These are phyloP conservation scores for Xylaria sp. DNA, from an alignment of 495 filamentous ascomycete species.

Conservation along the genomic window DNA sequence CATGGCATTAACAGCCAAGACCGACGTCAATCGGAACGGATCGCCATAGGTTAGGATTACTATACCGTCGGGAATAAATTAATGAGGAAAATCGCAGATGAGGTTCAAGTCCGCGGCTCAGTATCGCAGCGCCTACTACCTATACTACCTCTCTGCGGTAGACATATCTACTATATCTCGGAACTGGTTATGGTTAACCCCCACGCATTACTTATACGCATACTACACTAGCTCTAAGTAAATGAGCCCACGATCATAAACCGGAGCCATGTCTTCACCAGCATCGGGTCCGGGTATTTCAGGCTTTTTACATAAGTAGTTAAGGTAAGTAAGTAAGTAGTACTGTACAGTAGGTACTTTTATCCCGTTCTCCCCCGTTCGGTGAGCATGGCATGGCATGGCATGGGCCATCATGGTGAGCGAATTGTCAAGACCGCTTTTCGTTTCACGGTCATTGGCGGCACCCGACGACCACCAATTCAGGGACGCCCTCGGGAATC, in stretches of 20 bases:
- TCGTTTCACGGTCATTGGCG: background rate
- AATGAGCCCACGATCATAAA: slow-evolving; percentile 9
- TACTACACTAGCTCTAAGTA: no score
- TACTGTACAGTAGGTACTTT: no score
- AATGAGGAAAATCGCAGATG: background rate
- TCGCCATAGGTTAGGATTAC: background rate
- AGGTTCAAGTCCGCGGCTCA: background rate
- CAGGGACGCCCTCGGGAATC: background rate
- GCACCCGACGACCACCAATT: no score
- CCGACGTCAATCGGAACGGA: background rate
- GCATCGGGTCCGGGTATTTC: slow-evolving; percentile 3
- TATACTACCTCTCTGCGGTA: no score
- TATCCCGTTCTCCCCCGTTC: slow-evolving; percentile 11
- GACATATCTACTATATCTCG: no score
- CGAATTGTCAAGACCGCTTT: slow-evolving; percentile 16
- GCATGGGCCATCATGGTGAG: slow-evolving; percentile 6
- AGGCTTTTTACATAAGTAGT: no score
- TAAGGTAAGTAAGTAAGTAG: no score
- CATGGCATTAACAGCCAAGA: slow-evolving; percentile 9
- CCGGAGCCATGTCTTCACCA: slow-evolving; percentile 9
- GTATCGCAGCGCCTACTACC: no score
- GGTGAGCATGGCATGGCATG: slow-evolving; percentile 8
- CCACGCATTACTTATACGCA: slow-evolving; percentile 6
- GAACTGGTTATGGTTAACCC: no score
- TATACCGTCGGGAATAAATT: slow-evolving; percentile 13